Conservation (phyloP, 108 stramenopile species). For the Cyclotella distinguenda region DNA sequence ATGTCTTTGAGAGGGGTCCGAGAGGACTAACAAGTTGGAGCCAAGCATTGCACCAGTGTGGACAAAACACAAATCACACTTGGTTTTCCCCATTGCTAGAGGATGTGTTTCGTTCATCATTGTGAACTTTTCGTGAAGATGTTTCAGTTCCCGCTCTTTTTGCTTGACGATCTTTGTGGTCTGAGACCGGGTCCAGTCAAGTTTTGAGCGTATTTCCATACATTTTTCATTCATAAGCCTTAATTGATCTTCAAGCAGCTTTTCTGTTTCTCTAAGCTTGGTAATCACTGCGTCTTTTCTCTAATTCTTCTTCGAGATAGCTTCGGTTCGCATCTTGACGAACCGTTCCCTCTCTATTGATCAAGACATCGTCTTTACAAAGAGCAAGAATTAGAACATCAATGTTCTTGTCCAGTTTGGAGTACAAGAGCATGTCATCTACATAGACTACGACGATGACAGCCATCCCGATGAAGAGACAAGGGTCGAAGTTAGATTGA, state of each 20-base stretch:
- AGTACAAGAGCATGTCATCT: too few relatives aligned
- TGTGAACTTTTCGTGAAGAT: slow-evolving; percentile 12
- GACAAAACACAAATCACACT: background rate
- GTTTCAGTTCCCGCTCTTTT: slow-evolving; percentile 27
- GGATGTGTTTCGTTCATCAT: background rate
- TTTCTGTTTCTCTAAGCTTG: slow-evolving; percentile 66
- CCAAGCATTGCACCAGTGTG: background rate
- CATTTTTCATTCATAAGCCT: slow-evolving; percentile 80
- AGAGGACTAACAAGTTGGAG: background rate
- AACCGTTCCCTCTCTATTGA: too few relatives aligned
- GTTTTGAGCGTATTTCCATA: slow-evolving; percentile 65
- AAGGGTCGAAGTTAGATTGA: too few relatives aligned
- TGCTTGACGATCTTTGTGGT: slow-evolving; percentile 31
- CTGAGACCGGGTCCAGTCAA: slow-evolving; percentile 64
- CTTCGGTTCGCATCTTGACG: slow-evolving; percentile 32
- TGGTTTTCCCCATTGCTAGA: background rate
- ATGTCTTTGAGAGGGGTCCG: too few relatives aligned
- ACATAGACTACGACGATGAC: too few relatives aligned
- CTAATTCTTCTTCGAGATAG: slow-evolving; percentile 47
- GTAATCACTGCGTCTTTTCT: slow-evolving; percentile 53
- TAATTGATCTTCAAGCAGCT: slow-evolving; percentile 74
- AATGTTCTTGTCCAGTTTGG: too few relatives aligned
- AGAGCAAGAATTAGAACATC: too few relatives aligned
- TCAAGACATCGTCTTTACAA: too few relatives aligned
- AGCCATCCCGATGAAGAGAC: too few relatives aligned